phyloP scores from a whole-genome alignment of 345 rosid genomes.

The Corymbia maculata region DNA sequence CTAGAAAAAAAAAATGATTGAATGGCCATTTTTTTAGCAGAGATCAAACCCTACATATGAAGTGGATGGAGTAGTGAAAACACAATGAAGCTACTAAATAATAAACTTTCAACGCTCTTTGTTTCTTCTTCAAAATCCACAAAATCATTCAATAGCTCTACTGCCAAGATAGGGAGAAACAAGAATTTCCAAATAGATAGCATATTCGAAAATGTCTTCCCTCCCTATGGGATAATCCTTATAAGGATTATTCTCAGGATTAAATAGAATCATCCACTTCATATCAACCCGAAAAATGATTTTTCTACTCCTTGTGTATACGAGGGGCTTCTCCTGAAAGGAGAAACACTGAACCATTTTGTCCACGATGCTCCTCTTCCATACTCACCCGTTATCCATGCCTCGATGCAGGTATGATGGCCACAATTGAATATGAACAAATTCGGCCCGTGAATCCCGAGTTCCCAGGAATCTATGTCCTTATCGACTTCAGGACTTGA shows the following conservation, averaged over 20 bases:
- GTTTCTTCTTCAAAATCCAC: no score
- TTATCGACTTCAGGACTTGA: rapidly evolving
- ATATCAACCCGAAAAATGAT: background rate
- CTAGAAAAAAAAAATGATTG: no score
- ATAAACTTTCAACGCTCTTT: no score
- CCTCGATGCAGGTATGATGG: background rate
- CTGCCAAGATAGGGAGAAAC: background rate
- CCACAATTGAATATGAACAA: background rate
- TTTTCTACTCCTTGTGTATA: background rate
- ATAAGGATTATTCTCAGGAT: background rate
- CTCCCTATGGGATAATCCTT: background rate
- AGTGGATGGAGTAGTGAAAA: no score
- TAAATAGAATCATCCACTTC: background rate
- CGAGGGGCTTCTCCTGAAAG: background rate
- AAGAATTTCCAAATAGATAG: background rate
- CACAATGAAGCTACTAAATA: no score
- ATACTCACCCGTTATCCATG: background rate
- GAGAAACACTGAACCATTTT: background rate
- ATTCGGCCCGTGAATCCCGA: no score
- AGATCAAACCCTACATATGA: no score
- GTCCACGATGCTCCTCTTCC: background rate
- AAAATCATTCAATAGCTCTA: background rate
- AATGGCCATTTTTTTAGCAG: no score
- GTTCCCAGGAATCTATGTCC: no score
- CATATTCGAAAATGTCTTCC: rapidly evolving